Evolutionary conservation across 352 stramenopile genomes (phyloP), one percentile per base, ranked within the genome.

Genomic region (Phytophthora pini): DNA sequence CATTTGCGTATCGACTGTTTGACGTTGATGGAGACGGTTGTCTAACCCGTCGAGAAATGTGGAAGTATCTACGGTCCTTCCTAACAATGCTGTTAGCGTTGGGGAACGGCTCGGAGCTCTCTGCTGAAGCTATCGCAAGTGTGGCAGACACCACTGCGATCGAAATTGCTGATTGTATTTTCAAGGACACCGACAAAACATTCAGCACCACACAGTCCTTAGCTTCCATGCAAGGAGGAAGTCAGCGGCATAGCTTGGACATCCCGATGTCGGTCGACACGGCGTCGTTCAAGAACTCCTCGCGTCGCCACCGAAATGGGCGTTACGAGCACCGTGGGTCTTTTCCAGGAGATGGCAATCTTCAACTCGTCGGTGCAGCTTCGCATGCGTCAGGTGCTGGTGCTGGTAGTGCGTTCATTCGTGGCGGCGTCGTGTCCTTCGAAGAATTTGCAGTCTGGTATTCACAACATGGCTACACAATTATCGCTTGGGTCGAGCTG

Each of bases 41-140:
- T 12, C 74, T 99, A n/a, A 96, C 88, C 10, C 79, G 84, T n/a
- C 78, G 89, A 38, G 93, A 98, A 51, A 94, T 98, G 73, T 95
- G 82, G 70, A 94, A 92, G 52, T 99, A 97, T 71, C 54, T 99
- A 27, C 85, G 93, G 5, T 98, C 94, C 2, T 99, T 98, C 70
- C 70, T 99, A 44, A 96, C 95, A 2, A 95, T 98, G 70, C 70
- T 99, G 9, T 79, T 98, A 7, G 97, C 94, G 11, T 92, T 98
- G 22, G 97, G 95, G 53, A 98, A 98, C 48, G 90, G 84, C 10
- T 87, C 84, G 0, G 86, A 96, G 26, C 55, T 93, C 0, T 96
- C 86, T 22, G 86, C 86, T 5, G 84, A 94, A 73, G 85, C 82
- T 1, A 92, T 96, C 34, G 88, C 84, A 0, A 92, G 78, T 56